Conservation (phyloP, 306 rosid species). For the Hylodesmum podocarpum region DNA sequence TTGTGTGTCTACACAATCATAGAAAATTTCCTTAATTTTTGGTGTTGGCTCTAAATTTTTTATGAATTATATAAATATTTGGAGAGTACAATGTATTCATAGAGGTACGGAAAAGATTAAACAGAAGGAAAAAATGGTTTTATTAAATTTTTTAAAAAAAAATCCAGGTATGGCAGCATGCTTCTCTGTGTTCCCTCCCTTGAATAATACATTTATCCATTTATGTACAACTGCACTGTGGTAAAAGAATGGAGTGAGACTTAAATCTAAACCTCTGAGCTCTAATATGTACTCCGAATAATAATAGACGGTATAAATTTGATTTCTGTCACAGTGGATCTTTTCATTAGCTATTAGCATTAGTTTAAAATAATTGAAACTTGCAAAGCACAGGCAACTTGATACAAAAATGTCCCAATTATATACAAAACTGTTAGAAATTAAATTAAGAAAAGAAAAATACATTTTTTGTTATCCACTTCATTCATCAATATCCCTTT, state of each 20-base stretch:
- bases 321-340: not conserved
- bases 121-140: not conserved
- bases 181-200: not conserved
- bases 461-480: not conserved
- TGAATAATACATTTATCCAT: not conserved
- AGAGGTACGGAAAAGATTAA: not conserved
- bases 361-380: not conserved
- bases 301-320: not conserved
- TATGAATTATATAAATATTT: not conserved
- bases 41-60: not conserved
- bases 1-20: not conserved
- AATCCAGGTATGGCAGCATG: not conserved
- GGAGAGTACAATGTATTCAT: no score
- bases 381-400: not conserved
- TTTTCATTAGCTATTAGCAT: not conserved
- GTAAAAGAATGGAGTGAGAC: not conserved
- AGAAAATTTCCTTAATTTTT: not conserved
- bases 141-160: not conserved
- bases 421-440: not conserved
- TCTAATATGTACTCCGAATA: not conserved
- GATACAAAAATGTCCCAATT: not conserved
- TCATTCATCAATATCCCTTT: not conserved
- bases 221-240: not conserved
- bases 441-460: not conserved
- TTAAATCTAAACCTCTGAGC: not conserved